phyloP scores from a whole-genome alignment of 2,329 filamentous ascomycete genomes.

The Diaporthe citriasiana region DNA sequence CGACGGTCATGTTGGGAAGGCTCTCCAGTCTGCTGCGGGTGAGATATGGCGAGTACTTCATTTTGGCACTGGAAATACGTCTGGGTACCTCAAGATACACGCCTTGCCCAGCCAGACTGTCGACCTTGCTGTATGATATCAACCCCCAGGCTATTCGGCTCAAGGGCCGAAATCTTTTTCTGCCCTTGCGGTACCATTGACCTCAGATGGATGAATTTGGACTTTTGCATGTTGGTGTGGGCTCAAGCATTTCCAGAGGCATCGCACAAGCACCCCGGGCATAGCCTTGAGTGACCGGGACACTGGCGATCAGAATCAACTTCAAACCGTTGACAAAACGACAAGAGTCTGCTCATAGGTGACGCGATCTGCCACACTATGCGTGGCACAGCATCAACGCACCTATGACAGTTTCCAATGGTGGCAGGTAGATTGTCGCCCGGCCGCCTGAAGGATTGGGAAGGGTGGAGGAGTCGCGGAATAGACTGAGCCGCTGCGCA shows the following conservation, averaged over 20 bases:
- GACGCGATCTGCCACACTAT: constrained; percentile 12
- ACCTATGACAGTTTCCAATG: constrained; percentile 9
- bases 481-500: constrained; percentile 38
- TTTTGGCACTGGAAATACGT: not conserved
- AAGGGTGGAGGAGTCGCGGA: constrained; percentile 38
- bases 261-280: not conserved
- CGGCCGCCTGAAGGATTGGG: constrained; percentile 33
- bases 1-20: not conserved
- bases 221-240: not conserved
- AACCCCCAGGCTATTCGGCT: not conserved
- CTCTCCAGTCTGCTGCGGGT: not conserved
- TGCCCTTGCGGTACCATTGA: not conserved
- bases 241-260: not conserved
- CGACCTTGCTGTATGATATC: not conserved
- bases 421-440: constrained; percentile 33
- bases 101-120: not conserved
- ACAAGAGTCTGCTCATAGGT: constrained; percentile 7
- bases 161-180: not conserved
- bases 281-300: not conserved
- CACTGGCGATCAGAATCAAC: constrained; percentile 2
- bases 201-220: not conserved
- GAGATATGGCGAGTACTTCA: not conserved
- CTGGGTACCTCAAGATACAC: not conserved
- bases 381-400: constrained; percentile 19
- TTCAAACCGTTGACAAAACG: not conserved